These are phyloP conservation scores for Syzygium oleosum DNA, from an alignment of 345 rosid species.

Conservation along the genomic window DNA sequence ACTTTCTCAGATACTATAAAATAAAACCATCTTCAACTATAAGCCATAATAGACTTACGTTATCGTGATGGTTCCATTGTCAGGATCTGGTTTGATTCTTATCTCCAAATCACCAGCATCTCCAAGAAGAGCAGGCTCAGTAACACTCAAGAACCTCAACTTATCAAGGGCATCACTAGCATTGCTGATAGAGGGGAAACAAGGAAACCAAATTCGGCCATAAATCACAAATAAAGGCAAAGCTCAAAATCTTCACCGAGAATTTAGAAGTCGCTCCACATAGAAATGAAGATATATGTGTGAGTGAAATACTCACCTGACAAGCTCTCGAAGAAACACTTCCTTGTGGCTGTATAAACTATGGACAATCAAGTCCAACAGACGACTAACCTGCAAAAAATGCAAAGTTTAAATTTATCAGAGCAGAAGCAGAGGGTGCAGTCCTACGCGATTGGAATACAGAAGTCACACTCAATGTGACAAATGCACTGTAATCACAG, in stretches of 20 bases:
- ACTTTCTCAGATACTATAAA: background rate
- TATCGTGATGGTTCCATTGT: conserved; percentile 80
- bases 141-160: conserved; percentile 88
- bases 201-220: conserved; percentile 2
- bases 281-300: background rate
- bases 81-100: conserved; percentile 80
- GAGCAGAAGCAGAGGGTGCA: background rate
- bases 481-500: background rate
- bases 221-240: background rate
- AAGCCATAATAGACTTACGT: conserved; percentile 24
- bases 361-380: conserved; percentile 29
- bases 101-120: conserved; percentile 88
- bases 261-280: background rate
- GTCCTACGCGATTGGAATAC: background rate
- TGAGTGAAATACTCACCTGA: conserved; percentile 45
- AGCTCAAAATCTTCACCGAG: background rate
- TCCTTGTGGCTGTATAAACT: conserved; percentile 33
- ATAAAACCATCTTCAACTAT: background rate
- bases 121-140: conserved; percentile 87
- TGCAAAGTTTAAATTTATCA: background rate
- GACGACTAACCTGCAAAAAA: conserved; percentile 54
- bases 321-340: conserved; percentile 86
- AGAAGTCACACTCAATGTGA: background rate
- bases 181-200: conserved; percentile 40
- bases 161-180: conserved; percentile 99